Conservation (phyloP, 169 alveolate species). For the Prorocentrum cordatum region DNA sequence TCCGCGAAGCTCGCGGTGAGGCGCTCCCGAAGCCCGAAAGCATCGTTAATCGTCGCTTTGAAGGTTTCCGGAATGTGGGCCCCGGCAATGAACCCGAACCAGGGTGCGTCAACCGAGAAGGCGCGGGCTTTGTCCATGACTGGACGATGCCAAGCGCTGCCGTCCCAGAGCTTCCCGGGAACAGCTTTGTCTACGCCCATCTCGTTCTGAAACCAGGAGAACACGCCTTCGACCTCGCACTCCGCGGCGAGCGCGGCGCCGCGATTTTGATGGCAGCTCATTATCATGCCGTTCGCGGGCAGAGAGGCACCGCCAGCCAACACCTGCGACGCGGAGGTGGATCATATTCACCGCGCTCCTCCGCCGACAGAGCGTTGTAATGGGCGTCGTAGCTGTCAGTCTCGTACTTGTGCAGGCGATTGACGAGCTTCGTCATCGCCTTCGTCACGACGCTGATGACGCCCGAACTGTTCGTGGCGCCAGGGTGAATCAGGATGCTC, state of each 20-base stretch:
- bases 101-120: not conserved
- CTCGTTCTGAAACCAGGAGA: no score
- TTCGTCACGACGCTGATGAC: not conserved
- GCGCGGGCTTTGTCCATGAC: not conserved
- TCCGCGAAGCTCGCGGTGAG: no score
- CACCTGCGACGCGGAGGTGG: no score
- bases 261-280: no score
- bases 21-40: not conserved
- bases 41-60: not conserved
- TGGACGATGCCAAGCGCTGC: not conserved
- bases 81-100: not conserved
- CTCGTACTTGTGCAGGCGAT: not conserved
- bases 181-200: not conserved
- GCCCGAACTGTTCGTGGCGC: not conserved
- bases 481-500: not conserved
- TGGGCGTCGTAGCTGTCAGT: no score
- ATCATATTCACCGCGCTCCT: no score
- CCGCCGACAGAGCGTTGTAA: no score
- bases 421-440: not conserved
- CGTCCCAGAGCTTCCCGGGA: conserved; percentile 1
- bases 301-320: no score
- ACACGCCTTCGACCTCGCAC: no score
- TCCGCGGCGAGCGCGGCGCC: no score
- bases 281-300: no score
- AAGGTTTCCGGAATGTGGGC: not conserved